Evolutionary conservation across 2,329 filamentous ascomycete species (phyloP), one percentile per base, ranked within the genome.

Genomic region (Epichloe festucae): DNA sequence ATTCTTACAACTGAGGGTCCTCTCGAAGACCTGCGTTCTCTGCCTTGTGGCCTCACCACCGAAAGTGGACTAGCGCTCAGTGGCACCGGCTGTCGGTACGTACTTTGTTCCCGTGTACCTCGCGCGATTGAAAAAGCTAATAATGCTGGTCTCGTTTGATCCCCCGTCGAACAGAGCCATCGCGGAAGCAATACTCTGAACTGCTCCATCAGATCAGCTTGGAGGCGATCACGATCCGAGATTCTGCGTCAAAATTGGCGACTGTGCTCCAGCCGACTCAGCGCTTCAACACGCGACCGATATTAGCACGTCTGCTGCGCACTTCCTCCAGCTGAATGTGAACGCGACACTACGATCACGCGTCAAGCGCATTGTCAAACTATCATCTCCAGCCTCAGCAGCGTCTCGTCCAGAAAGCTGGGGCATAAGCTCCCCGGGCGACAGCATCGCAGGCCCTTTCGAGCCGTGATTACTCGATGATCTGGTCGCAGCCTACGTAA

Each of bases 31-130:
- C 35, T 21, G 17, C 23, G 11, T 14, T 62, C 44, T 63, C 58
- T 58, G 65, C 65, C 61, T 65, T 65, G 58, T 59, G 60, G 64
- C 64, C 63, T 66, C 57, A 60, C 40, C 48, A 17, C 50, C 46
- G 51, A 54, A 62, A 61, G 57, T 57, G 62, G 63, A 55, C 61
- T 56, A 54, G 55, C 50, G 53, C 52, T 46, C 44, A 49, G 21
- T 35, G 41, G 39, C 15, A 40, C n/a, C 17, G 39, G 6, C 11
- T 10, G 43, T 44, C 52, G 52, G 55, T 55, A 61, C 59, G 60
- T 63, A 62, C 62, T 56, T 34, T 31, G 41, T 38, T 51, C 44
- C 21, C 42, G 31, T 17, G 43, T 46, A 21, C 35, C 45, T 52
- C 21, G 31, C 34, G 42, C 42, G 34, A 39, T 19, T 53, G 38